Conservation (phyloP, 352 stramenopile genomes). For the Pythium apleroticum region DNA sequence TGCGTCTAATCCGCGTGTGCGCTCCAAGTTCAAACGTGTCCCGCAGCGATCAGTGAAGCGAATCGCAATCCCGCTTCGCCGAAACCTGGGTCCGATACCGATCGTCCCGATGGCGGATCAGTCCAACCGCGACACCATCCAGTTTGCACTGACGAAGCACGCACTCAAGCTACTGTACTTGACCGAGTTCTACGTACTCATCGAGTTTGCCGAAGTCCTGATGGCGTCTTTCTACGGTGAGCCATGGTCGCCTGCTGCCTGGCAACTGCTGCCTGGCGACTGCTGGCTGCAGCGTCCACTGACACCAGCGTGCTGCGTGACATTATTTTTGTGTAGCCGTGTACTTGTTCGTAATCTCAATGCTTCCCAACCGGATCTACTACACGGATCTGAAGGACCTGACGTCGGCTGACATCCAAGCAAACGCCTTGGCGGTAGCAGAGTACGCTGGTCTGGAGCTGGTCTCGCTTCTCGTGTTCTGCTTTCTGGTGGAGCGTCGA, state of each 20-base stretch:
- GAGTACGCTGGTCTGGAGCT: conserved; percentile 6
- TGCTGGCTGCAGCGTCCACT: too few species aligned
- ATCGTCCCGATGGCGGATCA: too few species aligned
- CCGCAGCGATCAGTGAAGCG: too few species aligned
- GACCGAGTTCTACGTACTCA: conserved; percentile 21
- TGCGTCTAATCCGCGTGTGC: too few species aligned
- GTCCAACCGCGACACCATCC: neutral
- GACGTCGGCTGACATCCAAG: neutral
- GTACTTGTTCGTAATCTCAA: neutral
- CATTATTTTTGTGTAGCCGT: neutral
- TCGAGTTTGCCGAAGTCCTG: conserved; percentile 25
- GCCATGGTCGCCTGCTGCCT: too few species aligned
- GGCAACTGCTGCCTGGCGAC: too few species aligned
- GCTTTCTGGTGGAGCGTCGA: neutral
- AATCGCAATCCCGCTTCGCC: too few species aligned
- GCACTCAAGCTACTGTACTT: conserved; percentile 13
- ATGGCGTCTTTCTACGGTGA: conserved; percentile 7
- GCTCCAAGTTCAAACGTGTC: too few species aligned
- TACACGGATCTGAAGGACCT: conserved; percentile 6
- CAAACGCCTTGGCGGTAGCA: neutral
- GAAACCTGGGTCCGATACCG: too few species aligned
- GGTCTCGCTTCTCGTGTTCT: conserved; percentile 6
- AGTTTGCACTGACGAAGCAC: neutral
- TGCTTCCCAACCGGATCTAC: conserved; percentile 11
- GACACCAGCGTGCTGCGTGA: too few species aligned